Evolutionary conservation across 345 rosid genomes (phyloP).

Genomic region (Brassica incana): DNA sequence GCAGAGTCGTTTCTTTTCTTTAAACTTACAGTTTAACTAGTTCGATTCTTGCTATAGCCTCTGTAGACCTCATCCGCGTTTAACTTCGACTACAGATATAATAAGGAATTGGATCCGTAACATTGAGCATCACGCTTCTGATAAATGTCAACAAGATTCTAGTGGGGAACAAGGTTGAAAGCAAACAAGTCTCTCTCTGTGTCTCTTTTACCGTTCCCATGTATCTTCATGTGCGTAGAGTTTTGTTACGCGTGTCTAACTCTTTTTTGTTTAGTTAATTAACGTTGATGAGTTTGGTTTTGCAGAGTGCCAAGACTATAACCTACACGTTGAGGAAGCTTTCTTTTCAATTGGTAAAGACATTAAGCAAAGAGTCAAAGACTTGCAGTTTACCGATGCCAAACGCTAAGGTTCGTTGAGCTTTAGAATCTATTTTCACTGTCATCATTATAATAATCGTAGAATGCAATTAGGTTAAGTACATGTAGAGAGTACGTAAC

Average conservation of each 20-base stretch:
- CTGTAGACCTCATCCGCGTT: neutral
- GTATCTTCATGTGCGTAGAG: neutral
- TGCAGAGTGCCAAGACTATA: constrained; percentile 88
- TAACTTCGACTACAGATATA: constrained; percentile 44
- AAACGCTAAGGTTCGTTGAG: constrained; percentile 57
- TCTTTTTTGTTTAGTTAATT: constrained; percentile 1
- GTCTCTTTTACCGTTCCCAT: neutral
- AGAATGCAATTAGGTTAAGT: neutral
- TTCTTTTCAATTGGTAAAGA: constrained; percentile 78
- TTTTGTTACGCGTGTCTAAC: no score
- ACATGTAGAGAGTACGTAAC: neutral
- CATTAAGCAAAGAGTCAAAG: constrained; percentile 57
- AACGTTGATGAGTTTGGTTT: constrained; percentile 15
- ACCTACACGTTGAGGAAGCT: constrained; percentile 79
- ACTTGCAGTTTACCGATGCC: constrained; percentile 72
- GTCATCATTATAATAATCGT: neutral
- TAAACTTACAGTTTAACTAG: neutral
- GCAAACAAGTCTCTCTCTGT: constrained; percentile 70
- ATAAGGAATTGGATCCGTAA: constrained; percentile 97
- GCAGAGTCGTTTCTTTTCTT: constrained; percentile 24
- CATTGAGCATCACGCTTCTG: constrained; percentile 99
- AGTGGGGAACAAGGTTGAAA: constrained; percentile 88
- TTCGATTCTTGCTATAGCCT: neutral
- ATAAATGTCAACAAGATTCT: constrained; percentile 94
- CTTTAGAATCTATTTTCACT: neutral